Evolutionary conservation across 768 basidiomycete species (phyloP), one percentile per base, ranked within the genome.

Genomic region (Scleroderma bovista): DNA sequence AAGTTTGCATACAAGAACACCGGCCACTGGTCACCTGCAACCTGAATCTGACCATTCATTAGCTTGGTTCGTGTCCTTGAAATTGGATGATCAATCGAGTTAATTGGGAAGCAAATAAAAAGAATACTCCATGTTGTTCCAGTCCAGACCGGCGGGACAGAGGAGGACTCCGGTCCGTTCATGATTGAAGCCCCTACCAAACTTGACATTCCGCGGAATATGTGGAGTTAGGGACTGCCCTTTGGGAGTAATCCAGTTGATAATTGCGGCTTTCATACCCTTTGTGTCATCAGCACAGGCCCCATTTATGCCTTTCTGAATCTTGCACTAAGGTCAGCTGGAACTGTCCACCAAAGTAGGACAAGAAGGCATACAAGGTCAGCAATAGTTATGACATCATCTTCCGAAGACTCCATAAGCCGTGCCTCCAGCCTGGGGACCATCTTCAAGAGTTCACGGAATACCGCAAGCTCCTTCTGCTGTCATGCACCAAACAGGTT

Each of bases 131-230:
- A n/a, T 40, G 29, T 69, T 44, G 17, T 51, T 49, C 60, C 61
- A 68, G 41, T 68, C 56, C 37, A 58, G 55, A 11, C 60, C 56
- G 16, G 60, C 57, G 0, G 65, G 65, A 36, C 63, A 67, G 2
- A 71, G 54, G 6, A 67, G 56, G 1, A 47, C 38, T 0, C 69
- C 66, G 3, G 62, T 66, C 0, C 60, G 33, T 19, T 65, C 61
- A 47, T 69, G 61, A 29, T 63, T 51, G n/a, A n/a, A n/a, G n/a
- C n/a, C n/a, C n/a, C n/a, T n/a, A n/a, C n/a, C n/a, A n/a, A n/a
- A n/a, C n/a, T 8, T 55, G 49, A 0, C 65, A 57, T 19, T 49
- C 53, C 47, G 13, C 31, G 36, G 16, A n/a, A n/a, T 56, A 43
- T 17, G 53, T 20, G 16, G 41, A 36, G 55, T 59, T 22, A 68